Conservation (phyloP, 352 stramenopile genomes). For the Pythium phragmiticola region DNA sequence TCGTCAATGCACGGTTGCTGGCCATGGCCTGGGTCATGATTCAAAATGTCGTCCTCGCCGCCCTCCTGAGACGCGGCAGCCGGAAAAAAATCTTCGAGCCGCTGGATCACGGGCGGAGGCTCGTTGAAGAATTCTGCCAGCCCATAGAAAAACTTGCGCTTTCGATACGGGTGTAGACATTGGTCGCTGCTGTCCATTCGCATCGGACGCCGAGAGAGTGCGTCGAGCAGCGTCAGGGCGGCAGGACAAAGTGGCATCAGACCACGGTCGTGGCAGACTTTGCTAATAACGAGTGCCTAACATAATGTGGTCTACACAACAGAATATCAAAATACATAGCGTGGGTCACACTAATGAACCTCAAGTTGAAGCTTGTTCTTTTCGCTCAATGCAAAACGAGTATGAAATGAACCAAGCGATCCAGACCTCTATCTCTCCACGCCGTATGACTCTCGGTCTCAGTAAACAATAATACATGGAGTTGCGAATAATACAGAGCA, state of each 20-base stretch:
- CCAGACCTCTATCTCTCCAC: too few relatives aligned
- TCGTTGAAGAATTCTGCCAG: slow-evolving; percentile 54
- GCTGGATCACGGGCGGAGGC: slow-evolving; percentile 31
- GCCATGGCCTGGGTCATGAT: not conserved
- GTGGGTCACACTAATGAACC: not conserved
- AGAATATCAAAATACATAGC: not conserved
- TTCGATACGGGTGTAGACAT: slow-evolving; percentile 57
- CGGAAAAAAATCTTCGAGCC: slow-evolving; percentile 38
- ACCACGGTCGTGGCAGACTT: not conserved
- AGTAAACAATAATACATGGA: too few relatives aligned
- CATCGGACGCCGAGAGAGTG: too few relatives aligned
- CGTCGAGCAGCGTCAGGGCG: not conserved
- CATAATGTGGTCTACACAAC: slow-evolving; percentile 1
- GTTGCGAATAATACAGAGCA: too few relatives aligned
- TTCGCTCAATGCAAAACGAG: too few relatives aligned
- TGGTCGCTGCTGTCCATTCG: slow-evolving; percentile 8
- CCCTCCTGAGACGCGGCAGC: not conserved
- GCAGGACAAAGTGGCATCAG: not conserved
- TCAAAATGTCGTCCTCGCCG: not conserved
- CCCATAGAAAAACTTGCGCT: slow-evolving; percentile 79
- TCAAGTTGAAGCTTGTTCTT: not conserved
- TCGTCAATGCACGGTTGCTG: not conserved
- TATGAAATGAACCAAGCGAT: too few relatives aligned
- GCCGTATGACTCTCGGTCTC: too few relatives aligned
- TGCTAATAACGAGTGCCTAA: not conserved